Base-by-base conservation (phyloP, 257 asterid genomes). In the Primulina tabacum region DNA sequence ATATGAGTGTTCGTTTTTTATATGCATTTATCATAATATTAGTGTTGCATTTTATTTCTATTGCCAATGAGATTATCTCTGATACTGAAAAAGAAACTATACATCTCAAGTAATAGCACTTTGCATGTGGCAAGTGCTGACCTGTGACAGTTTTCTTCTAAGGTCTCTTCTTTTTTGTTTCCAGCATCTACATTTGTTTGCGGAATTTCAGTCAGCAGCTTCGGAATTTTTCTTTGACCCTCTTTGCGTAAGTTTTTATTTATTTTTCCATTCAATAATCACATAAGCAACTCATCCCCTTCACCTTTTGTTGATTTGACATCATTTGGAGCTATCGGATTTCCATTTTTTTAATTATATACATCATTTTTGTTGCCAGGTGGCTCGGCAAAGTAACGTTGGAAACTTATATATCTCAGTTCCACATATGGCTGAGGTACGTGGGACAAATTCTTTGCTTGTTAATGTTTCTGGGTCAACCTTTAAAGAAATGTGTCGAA, bases 371-470 rank as follows among this genome's bases (percentile, higher is more conserved):
- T 65, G 58, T 11, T 64, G 61, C 47, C 79, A 93, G 99, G 89
- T 93, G 99, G 99, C 96, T 93, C 9, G 99, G 97, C 67, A 93
- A 93, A 82, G 69, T 93, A 76, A 93, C 97, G 14, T 73, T 93
- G 83, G 99, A 90, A 78, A 93, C 99, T 18, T 90, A 93, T 63
- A 93, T 90, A 76, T 93, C 99, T 66, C 99, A 93, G 91, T 93
- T 93, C 76, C 99, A 93, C 84, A 93, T 93, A 73, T 93, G 99
- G 99, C 88, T 93, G 84, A 89, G 99, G 99, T 87, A 29, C 17
- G 86, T 76, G 43, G 28, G 62, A 43, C 58, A 66, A 67, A 55
- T 65, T 65, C 12, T 40, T 43, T 30, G 20, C 14, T 62, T 29
- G 47, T n/a, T 65, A 59, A 62, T 60, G 60, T 18, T 38, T 61